Base-by-base conservation (phyloP, 306 rosid genomes). In the Carpinus viminea region DNA sequence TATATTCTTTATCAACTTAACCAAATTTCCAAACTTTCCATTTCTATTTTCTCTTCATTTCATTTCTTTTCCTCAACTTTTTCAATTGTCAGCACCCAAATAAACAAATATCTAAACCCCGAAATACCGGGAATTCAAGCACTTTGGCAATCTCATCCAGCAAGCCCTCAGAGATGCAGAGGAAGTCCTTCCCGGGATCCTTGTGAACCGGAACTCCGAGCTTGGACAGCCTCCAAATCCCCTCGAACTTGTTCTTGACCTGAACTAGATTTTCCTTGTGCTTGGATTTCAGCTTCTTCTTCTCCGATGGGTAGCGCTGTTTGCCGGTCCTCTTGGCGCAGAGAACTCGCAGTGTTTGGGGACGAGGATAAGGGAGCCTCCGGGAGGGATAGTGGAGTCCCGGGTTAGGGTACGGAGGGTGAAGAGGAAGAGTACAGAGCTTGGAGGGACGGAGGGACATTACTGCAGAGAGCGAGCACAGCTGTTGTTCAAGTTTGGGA, bases 261-360 rank as follows among this genome's bases (percentile, higher is more conserved):
- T 80, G 79, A 1, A 78, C 72, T 3, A 86, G 51, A 65, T 80
- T 78, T 20, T 93, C 83, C 86, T 83, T 90, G 21, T 83, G 88
- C 87, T 90, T 93, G 64, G 83, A 56, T 56, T 78, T 91, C 7
- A 95, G 87, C 74, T 84, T 88, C 92, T 88, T 95, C 88, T 91
- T 92, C 91, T 95, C 98, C 7, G 98, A 95, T 0, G 98, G 98
- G 83, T 95, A 95, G 79, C 92, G 80, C 88, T 78, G 91, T 85
- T 84, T 91, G 53, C 98, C 98, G 61, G 88, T 78, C 78, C 98
- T 86, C 89, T 85, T 94, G 6, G 91, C 90, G 57, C 91, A 86
- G 16, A 69, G 47, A 66, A 91, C 34, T 12, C 74, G 83, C 31
- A 72, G 72, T 52, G 90, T 73, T 69, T 57, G 92, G 84, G 7